Evolutionary conservation across 345 rosid genomes (phyloP).

Genomic region (Eucalyptus regnans): DNA sequence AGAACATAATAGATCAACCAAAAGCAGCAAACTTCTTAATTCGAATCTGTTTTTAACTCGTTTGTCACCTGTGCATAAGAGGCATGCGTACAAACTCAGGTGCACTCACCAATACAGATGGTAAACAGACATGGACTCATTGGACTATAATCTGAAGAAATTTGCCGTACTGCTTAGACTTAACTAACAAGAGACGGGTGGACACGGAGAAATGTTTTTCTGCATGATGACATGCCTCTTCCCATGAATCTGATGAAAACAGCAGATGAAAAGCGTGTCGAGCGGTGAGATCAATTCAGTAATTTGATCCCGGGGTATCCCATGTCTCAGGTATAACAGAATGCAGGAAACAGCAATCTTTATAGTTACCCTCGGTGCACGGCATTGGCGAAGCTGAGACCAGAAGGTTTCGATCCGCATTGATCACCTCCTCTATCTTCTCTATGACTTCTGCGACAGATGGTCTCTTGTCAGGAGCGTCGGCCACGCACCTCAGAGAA

Average conservation of each 20-base stretch:
- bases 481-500: constrained; percentile 34
- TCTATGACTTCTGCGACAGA: constrained; percentile 21
- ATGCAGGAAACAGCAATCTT: constrained; percentile 32
- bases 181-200: neutral
- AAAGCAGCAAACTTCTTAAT: neutral
- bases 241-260: neutral
- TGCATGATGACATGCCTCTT: neutral
- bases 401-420: constrained; percentile 1
- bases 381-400: neutral
- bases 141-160: neutral
- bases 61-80: neutral
- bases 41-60: neutral
- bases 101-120: neutral
- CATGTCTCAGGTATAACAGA: constrained; percentile 38
- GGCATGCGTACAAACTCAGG: neutral
- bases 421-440: constrained; percentile 26
- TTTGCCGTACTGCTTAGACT: neutral
- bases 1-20: neutral
- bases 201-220: neutral
- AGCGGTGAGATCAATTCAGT: neutral
- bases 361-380: constrained; percentile 10
- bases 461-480: constrained; percentile 26
- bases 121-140: neutral
- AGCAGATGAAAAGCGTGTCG: neutral
- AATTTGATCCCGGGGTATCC: constrained; percentile 46